Evolutionary conservation across 306 rosid genomes (phyloP).

Genomic region (apple (Malus domestica)): DNA sequence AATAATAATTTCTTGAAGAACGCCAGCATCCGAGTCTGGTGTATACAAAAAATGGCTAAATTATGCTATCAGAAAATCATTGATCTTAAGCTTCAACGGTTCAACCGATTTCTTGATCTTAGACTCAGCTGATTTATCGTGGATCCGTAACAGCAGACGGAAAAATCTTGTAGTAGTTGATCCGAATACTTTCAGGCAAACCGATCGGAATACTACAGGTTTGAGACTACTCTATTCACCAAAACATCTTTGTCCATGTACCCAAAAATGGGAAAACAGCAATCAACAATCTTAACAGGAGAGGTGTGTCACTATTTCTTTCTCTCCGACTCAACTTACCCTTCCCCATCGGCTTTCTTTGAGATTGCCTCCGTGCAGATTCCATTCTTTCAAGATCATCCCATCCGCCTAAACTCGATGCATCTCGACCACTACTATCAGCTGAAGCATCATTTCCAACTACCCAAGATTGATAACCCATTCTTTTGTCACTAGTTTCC

Average conservation of each 20-base stretch:
- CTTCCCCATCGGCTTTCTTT: constrained; percentile 23
- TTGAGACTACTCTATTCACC: constrained; percentile 8
- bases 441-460: constrained; percentile 41
- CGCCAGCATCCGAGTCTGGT: not conserved
- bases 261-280: constrained; percentile 91
- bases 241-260: constrained; percentile 80
- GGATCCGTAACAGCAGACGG: not conserved
- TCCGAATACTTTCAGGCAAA: constrained; percentile 18
- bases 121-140: not conserved
- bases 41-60: not conserved
- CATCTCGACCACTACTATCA: constrained; percentile 23
- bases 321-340: constrained; percentile 67
- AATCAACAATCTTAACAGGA: constrained; percentile 69
- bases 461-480: constrained; percentile 71
- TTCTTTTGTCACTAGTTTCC: constrained; percentile 32
- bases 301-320: constrained; percentile 60
- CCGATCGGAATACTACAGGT: not conserved
- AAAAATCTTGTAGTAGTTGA: not conserved
- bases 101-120: not conserved
- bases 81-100: not conserved
- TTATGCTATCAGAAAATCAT: constrained; percentile 4
- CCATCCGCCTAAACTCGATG: constrained; percentile 71
- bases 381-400: constrained; percentile 68
- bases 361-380: constrained; percentile 28
- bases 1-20: not conserved